A percentile compares a stretch with the other conserved stretches of the same genome.
Evolutionary conservation across 495 filamentous ascomycete species (phyloP).

Genomic region (Aspergillus nanangensis): DNA sequence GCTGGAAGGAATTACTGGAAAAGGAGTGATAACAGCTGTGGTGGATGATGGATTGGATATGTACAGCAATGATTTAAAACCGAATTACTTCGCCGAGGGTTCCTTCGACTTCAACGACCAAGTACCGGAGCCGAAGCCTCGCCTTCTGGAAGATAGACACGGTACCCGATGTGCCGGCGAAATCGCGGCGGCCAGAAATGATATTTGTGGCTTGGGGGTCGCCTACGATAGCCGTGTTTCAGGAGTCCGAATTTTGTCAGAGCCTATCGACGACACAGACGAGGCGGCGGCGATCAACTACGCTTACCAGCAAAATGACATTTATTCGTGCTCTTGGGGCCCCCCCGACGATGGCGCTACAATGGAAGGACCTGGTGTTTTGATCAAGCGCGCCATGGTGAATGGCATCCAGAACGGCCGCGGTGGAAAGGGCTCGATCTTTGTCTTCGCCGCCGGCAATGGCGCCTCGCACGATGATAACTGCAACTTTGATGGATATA

Average conservation of each 20-base stretch:
- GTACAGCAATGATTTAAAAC: constrained; percentile 90
- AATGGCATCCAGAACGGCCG: constrained; percentile 89
- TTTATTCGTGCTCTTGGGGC: constrained; percentile 98
- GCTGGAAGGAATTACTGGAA: constrained; percentile 87
- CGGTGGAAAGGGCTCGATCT: constrained; percentile 79
- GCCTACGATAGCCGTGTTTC: constrained; percentile 89
- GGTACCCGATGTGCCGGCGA: constrained; percentile 95
- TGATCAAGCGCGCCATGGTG: constrained; percentile 86
- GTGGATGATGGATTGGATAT: constrained; percentile 97
- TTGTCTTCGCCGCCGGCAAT: constrained; percentile 96
- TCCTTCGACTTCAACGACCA: constrained; percentile 96
- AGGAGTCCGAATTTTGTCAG: constrained; percentile 86
- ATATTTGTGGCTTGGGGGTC: constrained; percentile 93
- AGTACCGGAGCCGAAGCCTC: constrained; percentile 69
- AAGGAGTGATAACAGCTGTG: constrained; percentile 84
- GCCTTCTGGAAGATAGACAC: constrained; percentile 76
- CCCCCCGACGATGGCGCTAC: constrained; percentile 87
- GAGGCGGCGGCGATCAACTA: constrained; percentile 92
- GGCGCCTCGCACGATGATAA: constrained; percentile 85
- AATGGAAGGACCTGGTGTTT: constrained; percentile 89
- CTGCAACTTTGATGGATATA: constrained; percentile 99
- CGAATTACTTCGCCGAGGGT: constrained; percentile 85
- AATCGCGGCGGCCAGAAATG: constrained; percentile 82
- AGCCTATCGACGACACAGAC: constrained; percentile 85
- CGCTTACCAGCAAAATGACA: constrained; percentile 84